Evolutionary conservation across 768 basidiomycete species (phyloP).

Genomic region (Vishniacozyma victoriae): DNA sequence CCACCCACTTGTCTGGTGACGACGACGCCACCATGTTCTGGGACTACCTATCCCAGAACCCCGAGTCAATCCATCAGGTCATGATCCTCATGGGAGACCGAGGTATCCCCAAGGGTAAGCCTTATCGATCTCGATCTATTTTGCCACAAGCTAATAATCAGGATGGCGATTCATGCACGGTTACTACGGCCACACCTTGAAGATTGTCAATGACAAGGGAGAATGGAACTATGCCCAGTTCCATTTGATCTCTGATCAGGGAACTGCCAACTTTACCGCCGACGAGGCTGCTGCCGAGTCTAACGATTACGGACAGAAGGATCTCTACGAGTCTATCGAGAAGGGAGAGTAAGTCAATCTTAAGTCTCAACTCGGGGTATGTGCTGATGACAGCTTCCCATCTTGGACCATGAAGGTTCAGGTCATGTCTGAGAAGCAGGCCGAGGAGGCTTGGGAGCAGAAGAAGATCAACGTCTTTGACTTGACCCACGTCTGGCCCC

Average conservation of each 20-base stretch:
- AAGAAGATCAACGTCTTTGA: slow-evolving; percentile 56
- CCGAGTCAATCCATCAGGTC: slow-evolving; percentile 51
- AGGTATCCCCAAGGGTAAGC: slow-evolving; percentile 48
- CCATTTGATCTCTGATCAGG: slow-evolving; percentile 47
- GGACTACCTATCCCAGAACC: slow-evolving; percentile 55
- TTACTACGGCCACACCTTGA: slow-evolving; percentile 60
- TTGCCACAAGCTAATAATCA: background rate
- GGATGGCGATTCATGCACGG: slow-evolving; percentile 77
- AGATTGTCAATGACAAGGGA: slow-evolving; percentile 44
- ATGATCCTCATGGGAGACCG: slow-evolving; percentile 51
- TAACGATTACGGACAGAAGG: slow-evolving; percentile 48
- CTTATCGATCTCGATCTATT: background rate
- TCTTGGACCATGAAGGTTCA: slow-evolving; percentile 52
- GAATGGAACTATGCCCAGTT: slow-evolving; percentile 47
- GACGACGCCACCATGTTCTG: slow-evolving; percentile 57
- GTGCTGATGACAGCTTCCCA: slow-evolving; percentile 10
- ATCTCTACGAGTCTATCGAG: slow-evolving; percentile 50
- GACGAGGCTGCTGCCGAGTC: slow-evolving; percentile 54
- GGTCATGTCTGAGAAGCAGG: slow-evolving; percentile 89
- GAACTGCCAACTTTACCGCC: slow-evolving; percentile 61
- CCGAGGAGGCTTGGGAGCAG: slow-evolving; percentile 66
- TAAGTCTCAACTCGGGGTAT: background rate
- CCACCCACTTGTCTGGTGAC: slow-evolving; percentile 81
- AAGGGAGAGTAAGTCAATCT: slow-evolving; percentile 47
- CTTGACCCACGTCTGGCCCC: slow-evolving; percentile 46